These are phyloP conservation scores for Cocos nucifera DNA, from an alignment of 176 grass and related monocot species.

Conservation along the genomic window DNA sequence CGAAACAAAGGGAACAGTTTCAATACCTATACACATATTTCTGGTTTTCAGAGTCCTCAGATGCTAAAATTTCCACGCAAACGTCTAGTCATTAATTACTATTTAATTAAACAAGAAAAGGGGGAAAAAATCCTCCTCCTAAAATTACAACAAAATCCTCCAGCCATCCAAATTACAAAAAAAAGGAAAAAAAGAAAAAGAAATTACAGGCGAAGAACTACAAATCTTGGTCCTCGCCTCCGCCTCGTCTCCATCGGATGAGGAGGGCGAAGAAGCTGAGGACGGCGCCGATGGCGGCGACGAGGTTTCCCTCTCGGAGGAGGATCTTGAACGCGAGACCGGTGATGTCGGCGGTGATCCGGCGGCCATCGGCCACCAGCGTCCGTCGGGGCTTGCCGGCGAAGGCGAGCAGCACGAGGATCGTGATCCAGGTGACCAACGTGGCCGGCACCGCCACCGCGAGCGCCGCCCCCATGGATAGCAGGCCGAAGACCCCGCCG, in stretches of 20 bases:
- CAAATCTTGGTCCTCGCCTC: neutral
- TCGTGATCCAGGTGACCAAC: slow-evolving; percentile 75
- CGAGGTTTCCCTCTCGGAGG: slow-evolving; percentile 46
- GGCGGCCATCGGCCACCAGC: slow-evolving; percentile 50
- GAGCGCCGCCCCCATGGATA: slow-evolving; percentile 69
- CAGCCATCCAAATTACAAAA: no score
- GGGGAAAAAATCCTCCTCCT: no score
- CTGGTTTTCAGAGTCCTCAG: no score
- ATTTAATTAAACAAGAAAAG: no score
- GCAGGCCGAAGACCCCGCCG: slow-evolving; percentile 74
- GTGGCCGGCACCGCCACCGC: slow-evolving; percentile 71
- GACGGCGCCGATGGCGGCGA: slow-evolving; percentile 44
- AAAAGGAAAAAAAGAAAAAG: no score
- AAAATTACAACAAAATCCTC: no score
- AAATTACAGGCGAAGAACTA: no score
- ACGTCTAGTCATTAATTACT: no score
- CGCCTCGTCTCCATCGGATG: slow-evolving; percentile 6
- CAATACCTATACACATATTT: no score
- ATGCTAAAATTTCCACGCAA: no score
- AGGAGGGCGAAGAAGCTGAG: slow-evolving; percentile 42
- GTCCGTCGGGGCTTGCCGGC: slow-evolving; percentile 34
- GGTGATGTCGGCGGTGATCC: slow-evolving; percentile 58
- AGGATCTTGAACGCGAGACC: slow-evolving; percentile 44
- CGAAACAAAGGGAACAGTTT: no score
- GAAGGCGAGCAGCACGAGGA: slow-evolving; percentile 83